Conservation (phyloP, 495 filamentous ascomycete genomes). For the Aspergillus funiculosus region DNA sequence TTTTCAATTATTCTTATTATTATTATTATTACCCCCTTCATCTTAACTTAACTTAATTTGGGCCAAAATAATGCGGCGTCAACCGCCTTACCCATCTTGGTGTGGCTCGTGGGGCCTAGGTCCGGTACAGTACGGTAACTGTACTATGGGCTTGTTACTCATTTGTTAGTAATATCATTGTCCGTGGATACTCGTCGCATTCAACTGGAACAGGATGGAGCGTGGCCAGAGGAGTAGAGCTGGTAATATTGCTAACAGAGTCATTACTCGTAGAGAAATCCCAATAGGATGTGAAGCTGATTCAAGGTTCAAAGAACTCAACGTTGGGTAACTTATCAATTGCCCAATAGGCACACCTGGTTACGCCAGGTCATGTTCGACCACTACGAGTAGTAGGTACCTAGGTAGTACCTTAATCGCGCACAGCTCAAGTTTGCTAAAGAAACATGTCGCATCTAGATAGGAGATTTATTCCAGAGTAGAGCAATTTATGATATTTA, state of each 20-base stretch:
- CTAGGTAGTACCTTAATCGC: background rate
- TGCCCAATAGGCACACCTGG: background rate
- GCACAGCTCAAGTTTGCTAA: too few relatives aligned
- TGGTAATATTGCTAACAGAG: too few relatives aligned
- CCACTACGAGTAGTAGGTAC: background rate
- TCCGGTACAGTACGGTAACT: slow-evolving; percentile 6
- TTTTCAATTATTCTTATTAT: background rate
- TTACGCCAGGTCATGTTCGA: background rate
- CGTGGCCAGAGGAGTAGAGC: too few relatives aligned
- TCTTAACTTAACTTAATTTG: slow-evolving; percentile 2
- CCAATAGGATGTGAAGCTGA: background rate
- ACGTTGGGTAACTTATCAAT: background rate
- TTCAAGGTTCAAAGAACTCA: background rate
- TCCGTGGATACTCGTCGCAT: too few relatives aligned
- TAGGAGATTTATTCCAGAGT: too few relatives aligned
- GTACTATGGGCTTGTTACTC: too few relatives aligned
- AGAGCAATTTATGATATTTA: too few relatives aligned
- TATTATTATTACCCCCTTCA: background rate
- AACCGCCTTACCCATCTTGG: slow-evolving; percentile 15
- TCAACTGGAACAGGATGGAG: too few relatives aligned
- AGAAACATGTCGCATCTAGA: too few relatives aligned
- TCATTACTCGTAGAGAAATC: too few relatives aligned
- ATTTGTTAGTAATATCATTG: too few relatives aligned
- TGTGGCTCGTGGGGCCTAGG: slow-evolving; percentile 1
- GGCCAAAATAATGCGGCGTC: slow-evolving; percentile 14